Evolutionary conservation across 768 basidiomycete species (phyloP).

Genomic region (Kwoniella dendrophila): DNA sequence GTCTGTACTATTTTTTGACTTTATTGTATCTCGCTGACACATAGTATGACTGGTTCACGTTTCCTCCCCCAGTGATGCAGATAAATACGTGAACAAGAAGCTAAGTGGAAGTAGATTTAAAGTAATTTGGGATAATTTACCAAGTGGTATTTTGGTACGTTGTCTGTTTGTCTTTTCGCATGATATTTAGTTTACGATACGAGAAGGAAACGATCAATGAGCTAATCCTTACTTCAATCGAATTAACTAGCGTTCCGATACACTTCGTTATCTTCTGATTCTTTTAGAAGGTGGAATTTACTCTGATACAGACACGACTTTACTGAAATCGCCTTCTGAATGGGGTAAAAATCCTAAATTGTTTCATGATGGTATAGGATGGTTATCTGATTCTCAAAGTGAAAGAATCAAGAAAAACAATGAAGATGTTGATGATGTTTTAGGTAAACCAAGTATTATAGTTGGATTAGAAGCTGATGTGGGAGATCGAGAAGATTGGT

Average conservation of each 20-base stretch:
- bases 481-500: slow-evolving; percentile 58
- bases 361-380: slow-evolving; percentile 41
- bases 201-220: not conserved
- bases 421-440: slow-evolving; percentile 31
- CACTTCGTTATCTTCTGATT: slow-evolving; percentile 50
- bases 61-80: slow-evolving; percentile 30
- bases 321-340: slow-evolving; percentile 49
- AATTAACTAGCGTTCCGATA: slow-evolving; percentile 45
- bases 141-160: slow-evolving; percentile 53
- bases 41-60: not conserved
- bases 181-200: not conserved
- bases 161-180: not conserved
- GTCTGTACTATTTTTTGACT: too few species aligned
- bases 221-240: not conserved
- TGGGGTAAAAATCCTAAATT: slow-evolving; percentile 50
- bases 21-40: too few species aligned
- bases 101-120: slow-evolving; percentile 39
- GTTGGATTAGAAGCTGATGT: slow-evolving; percentile 61
- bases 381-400: slow-evolving; percentile 32
- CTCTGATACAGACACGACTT: slow-evolving; percentile 56
- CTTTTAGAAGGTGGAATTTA: slow-evolving; percentile 55
- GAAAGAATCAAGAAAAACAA: slow-evolving; percentile 21
- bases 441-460: slow-evolving; percentile 53
- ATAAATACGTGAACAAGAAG: slow-evolving; percentile 25
- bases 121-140: slow-evolving; percentile 48